phyloP scores from a whole-genome alignment of 2,329 filamentous ascomycete genomes.

The Aspergillus fructus region DNA sequence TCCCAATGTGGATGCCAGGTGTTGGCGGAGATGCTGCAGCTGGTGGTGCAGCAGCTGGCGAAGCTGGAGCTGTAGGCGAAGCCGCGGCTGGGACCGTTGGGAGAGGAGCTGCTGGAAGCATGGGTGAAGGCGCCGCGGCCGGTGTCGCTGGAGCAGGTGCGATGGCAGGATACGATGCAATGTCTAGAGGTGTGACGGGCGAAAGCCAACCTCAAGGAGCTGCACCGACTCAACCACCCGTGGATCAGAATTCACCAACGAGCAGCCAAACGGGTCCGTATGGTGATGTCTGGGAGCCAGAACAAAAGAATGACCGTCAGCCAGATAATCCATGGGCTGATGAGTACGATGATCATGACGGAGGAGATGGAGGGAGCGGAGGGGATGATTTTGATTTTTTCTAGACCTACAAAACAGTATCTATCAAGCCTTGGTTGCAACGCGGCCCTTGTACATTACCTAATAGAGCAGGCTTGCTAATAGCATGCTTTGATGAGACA shows the following conservation, averaged over 20 bases:
- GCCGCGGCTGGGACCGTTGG: constrained; percentile 37
- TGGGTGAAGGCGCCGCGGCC: constrained; percentile 41
- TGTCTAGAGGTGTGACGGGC: constrained; percentile 53
- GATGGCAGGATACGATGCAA: constrained; percentile 63
- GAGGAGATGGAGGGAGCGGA: constrained; percentile 24
- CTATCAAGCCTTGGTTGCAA: neutral
- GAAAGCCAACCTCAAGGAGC: constrained; percentile 19
- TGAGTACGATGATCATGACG: constrained; percentile 21
- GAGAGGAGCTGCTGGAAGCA: constrained; percentile 41
- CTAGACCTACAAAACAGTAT: neutral
- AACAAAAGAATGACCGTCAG: constrained; percentile 23
- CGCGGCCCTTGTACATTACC: neutral
- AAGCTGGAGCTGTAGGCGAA: constrained; percentile 37
- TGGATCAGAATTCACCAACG: constrained; percentile 16
- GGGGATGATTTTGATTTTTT: constrained; percentile 27
- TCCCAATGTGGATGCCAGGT: constrained; percentile 55
- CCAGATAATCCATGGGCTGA: constrained; percentile 21
- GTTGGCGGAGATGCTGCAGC: constrained; percentile 42
- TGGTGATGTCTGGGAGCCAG: constrained; percentile 29
- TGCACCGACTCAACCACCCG: constrained; percentile 18
- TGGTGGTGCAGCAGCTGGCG: constrained; percentile 39
- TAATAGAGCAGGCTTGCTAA: neutral
- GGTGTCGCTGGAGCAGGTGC: constrained; percentile 56
- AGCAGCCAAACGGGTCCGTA: constrained; percentile 22
- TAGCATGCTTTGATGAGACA: neutral